Evolutionary conservation across 2,329 filamentous ascomycete species (phyloP), one percentile per base, ranked within the genome.

Genomic region (Fusarium equiseti): DNA sequence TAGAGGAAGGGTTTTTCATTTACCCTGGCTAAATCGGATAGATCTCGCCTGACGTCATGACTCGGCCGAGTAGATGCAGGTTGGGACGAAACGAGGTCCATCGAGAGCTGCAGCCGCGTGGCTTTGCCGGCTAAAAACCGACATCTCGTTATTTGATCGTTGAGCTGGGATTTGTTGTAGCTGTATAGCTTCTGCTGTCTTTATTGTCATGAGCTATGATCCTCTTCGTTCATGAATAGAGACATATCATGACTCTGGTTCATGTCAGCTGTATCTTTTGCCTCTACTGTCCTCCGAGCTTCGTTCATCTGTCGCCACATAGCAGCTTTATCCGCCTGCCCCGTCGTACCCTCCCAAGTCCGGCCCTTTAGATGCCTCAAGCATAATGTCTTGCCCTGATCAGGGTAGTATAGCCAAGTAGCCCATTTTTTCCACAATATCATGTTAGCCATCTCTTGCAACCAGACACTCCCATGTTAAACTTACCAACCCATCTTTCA

Each of bases 331-430:
- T 67, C 59, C 3, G 67, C 64, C 22, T 76, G 68, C 7, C 68
- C 40, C 2, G 66, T 63, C 2, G 54, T 73, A 0, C 85, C 86
- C 50, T 81, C 78, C 83, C 85, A 87, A 0, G 81, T 86, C 18
- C 86, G 78, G 0, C 86, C 86, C 43, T 87, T 81, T 0, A 88
- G 78, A 64, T 88, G 86, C 46, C 82, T 78, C 48, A 88, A 63
- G 51, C 86, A 88, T 8, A 85, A 67, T 48, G 74, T 69, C 55
- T 75, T 81, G 2, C 85, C 86, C 5, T 83, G 77, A 3, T 81
- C 80, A 0, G 86, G 86, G 38, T 86, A 86, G 67, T 86, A 88
- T 20, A 88, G 77, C 86, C 86, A 88, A 35, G 82, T 86, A 1
- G 85, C 86, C 86, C 86, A 88, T 64, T 83, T 84, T 3, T 66